These are phyloP conservation scores for Neurospora sp. DNA, from an alignment of 495 filamentous ascomycete species.

Conservation along the genomic window DNA sequence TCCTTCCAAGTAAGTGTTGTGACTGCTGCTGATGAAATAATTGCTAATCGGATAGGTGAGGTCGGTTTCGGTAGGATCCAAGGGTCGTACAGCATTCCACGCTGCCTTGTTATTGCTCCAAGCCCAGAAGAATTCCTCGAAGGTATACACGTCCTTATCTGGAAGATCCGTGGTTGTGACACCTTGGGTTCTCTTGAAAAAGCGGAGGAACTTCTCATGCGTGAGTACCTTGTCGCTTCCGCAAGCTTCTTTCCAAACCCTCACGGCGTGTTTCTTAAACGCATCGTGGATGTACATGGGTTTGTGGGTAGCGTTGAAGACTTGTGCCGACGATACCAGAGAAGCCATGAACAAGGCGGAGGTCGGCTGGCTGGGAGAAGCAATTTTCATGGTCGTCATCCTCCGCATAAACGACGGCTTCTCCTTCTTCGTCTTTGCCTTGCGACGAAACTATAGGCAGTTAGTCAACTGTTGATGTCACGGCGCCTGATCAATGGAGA, in stretches of 20 bases:
- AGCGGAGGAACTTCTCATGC: slow-evolving; percentile 23
- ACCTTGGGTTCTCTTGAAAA: slow-evolving; percentile 30
- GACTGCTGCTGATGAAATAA: slow-evolving; percentile 85
- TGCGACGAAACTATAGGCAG: slow-evolving; percentile 11
- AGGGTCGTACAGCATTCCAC: slow-evolving; percentile 23
- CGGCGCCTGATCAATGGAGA: neutral
- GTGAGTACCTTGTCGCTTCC: slow-evolving; percentile 19
- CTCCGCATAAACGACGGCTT: slow-evolving; percentile 17
- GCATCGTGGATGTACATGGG: slow-evolving; percentile 16
- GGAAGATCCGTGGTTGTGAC: slow-evolving; percentile 14
- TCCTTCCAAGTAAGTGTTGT: slow-evolving; percentile 78
- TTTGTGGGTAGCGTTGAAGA: slow-evolving; percentile 10
- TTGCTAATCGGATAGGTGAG: slow-evolving; percentile 56
- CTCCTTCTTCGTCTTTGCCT: slow-evolving; percentile 14
- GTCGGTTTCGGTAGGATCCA: slow-evolving; percentile 19
- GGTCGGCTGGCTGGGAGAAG: slow-evolving; percentile 12
- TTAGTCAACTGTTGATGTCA: neutral
- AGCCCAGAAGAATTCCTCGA: slow-evolving; percentile 33
- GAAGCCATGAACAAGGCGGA: slow-evolving; percentile 12
- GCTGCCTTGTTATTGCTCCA: slow-evolving; percentile 27
- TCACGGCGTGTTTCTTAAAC: slow-evolving; percentile 25
- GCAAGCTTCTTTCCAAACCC: slow-evolving; percentile 24
- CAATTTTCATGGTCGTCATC: slow-evolving; percentile 20
- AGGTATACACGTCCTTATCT: slow-evolving; percentile 23
- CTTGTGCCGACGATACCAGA: slow-evolving; percentile 9